These are phyloP conservation scores for Rhodotorula babjevae DNA, from an alignment of 768 basidiomycete species.

Conservation along the genomic window DNA sequence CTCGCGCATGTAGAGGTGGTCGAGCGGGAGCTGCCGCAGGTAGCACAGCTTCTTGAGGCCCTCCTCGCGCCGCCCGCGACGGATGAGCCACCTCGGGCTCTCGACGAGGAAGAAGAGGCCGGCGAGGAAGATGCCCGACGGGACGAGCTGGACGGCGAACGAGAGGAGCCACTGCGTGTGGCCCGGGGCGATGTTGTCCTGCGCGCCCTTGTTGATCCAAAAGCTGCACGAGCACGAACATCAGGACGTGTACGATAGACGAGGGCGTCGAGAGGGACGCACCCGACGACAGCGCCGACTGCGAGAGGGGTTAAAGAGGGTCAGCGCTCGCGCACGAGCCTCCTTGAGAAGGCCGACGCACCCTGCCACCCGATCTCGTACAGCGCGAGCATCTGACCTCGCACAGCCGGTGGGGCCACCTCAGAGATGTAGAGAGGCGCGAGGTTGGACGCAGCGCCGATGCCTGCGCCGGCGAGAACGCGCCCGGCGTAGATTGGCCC, in stretches of 20 bases:
- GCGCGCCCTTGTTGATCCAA: too few species aligned
- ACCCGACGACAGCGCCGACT: too few species aligned
- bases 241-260: too few species aligned
- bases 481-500: constrained; percentile 52
- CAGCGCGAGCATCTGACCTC: constrained; percentile 53
- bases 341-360: constrained; percentile 35
- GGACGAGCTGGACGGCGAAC: constrained; percentile 43
- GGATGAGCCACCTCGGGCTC: constrained; percentile 46
- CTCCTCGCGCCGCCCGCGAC: constrained; percentile 39
- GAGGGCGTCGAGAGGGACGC: too few species aligned
- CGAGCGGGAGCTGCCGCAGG: constrained; percentile 43
- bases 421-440: constrained; percentile 54
- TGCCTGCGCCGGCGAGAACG: constrained; percentile 50
- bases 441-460: constrained; percentile 44
- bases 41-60: constrained; percentile 45
- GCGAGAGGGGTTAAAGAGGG: too few species aligned
- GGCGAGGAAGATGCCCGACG: constrained; percentile 41
- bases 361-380: constrained; percentile 56
- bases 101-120: constrained; percentile 46
- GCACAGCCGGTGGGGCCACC: constrained; percentile 47
- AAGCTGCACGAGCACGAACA: too few species aligned
- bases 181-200: constrained; percentile 44
- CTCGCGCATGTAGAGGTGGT: constrained; percentile 25
- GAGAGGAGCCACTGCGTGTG: constrained; percentile 49
- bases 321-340: too few species aligned